A percentile compares a stretch with the other conserved stretches of the same genome.
Conservation (phyloP, 2,329 filamentous ascomycete genomes). For the Didymella sp. region DNA sequence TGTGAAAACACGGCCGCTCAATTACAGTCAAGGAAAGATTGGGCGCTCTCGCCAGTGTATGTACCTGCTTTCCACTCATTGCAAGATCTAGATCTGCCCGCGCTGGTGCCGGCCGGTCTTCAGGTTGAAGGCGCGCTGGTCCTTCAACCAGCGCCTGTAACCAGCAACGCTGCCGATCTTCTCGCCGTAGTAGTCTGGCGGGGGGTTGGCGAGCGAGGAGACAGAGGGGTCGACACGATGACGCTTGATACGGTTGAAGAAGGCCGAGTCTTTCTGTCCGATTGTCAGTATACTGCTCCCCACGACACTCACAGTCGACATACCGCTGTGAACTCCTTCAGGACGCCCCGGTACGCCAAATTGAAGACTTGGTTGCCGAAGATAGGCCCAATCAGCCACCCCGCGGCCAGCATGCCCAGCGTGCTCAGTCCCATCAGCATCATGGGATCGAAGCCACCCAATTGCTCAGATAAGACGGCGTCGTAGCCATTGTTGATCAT, state of each 20-base stretch:
- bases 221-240: conserved; percentile 89
- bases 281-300: conserved; percentile 3
- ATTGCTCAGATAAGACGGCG: conserved; percentile 66
- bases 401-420: conserved; percentile 75
- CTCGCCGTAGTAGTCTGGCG: conserved; percentile 97
- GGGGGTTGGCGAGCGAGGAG: conserved; percentile 89
- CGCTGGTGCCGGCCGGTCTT: conserved; percentile 70
- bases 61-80: neutral
- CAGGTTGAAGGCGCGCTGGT: conserved; percentile 90
- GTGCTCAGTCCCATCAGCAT: conserved; percentile 83
- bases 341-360: conserved; percentile 72
- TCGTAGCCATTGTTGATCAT: conserved; percentile 77
- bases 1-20: conserved; percentile 9
- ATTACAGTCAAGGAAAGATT: conserved; percentile 8
- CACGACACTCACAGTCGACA: conserved; percentile 40
- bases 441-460: conserved; percentile 88
- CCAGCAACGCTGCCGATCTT: conserved; percentile 93
- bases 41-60: neutral
- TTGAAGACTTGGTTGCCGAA: conserved; percentile 83
- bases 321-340: conserved; percentile 73
- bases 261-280: conserved; percentile 84
- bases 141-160: conserved; percentile 95
- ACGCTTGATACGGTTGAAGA: conserved; percentile 89
- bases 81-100: conserved; percentile 8
- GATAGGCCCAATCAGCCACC: conserved; percentile 87